A percentile compares a stretch with the other conserved stretches of the same genome.
Conservation (phyloP, 225 moss, liverwort and hornwort species). For the Ulota crispa region DNA sequence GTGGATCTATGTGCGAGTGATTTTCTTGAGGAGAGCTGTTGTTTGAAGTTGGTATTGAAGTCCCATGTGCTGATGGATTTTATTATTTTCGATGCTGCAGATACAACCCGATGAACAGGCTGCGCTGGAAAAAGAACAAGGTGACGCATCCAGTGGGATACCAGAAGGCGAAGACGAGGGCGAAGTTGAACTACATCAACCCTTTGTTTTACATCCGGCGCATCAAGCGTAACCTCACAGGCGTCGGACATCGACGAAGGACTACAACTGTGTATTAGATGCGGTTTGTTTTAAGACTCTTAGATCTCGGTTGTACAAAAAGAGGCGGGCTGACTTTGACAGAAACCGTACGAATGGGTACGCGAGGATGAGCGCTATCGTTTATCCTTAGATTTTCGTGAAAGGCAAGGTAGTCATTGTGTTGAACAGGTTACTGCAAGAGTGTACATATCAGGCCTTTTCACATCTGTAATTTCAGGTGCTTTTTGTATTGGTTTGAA, state of each 20-base stretch:
- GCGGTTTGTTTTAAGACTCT: too few relatives aligned
- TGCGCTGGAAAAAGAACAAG: constrained; percentile 49
- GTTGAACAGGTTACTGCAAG: background rate
- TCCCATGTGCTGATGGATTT: background rate
- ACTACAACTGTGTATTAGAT: constrained; percentile 37
- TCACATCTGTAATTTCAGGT: background rate
- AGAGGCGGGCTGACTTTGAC: too few relatives aligned
- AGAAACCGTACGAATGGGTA: background rate
- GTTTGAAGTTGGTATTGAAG: too few relatives aligned
- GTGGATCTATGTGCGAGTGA: too few relatives aligned
- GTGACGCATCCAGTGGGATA: constrained; percentile 42
- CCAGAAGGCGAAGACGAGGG: constrained; percentile 45
- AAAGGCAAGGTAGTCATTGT: background rate
- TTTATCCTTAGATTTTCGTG: background rate
- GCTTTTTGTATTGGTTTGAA: background rate
- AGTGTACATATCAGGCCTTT: constrained; percentile 40
- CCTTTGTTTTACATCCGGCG: constrained; percentile 41
- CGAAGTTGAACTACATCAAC: constrained; percentile 43
- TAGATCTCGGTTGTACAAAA: background rate
- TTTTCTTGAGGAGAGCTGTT: background rate
- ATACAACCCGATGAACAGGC: constrained; percentile 46
- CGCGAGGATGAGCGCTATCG: background rate
- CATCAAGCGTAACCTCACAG: constrained; percentile 40
- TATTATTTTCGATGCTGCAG: background rate
- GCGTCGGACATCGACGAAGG: constrained; percentile 26